These are phyloP conservation scores for Monosporascus sp. DNA, from an alignment of 2,329 filamentous ascomycete genomes.

Conservation along the genomic window DNA sequence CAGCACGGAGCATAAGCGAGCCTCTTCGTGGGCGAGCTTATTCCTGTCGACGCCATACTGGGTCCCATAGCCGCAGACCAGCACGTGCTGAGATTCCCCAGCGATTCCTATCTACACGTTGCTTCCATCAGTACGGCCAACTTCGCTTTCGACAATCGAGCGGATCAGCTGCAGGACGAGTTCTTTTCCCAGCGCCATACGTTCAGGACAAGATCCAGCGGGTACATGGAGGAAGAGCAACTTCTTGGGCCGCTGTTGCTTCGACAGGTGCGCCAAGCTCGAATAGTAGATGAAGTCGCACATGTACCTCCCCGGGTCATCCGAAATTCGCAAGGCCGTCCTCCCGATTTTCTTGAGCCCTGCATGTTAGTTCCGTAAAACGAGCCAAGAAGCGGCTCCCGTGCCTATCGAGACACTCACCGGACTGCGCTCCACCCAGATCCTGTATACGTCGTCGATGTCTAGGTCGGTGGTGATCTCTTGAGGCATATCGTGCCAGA, in stretches of 20 bases:
- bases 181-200: constrained; percentile 43
- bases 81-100: too few species aligned
- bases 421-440: constrained; percentile 48
- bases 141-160: constrained; percentile 43
- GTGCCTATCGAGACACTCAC: constrained; percentile 30
- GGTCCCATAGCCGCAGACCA: too few species aligned
- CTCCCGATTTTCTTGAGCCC: constrained; percentile 21
- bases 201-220: constrained; percentile 44
- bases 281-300: constrained; percentile 77
- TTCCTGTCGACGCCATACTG: too few species aligned
- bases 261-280: constrained; percentile 54
- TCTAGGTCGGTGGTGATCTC: constrained; percentile 54
- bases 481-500: constrained; percentile 48
- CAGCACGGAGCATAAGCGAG: too few species aligned
- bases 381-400: neutral
- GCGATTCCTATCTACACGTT: neutral
- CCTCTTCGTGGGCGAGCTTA: too few species aligned
- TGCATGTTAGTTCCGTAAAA: constrained; percentile 8
- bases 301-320: constrained; percentile 66
- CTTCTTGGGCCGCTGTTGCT: constrained; percentile 38
- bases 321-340: constrained; percentile 52
- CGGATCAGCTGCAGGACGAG: constrained; percentile 50
- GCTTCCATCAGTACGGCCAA: constrained; percentile 1
- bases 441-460: constrained; percentile 47
- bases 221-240: constrained; percentile 72